Base-by-base conservation (phyloP, 2,329 filamentous ascomycete species). In the Elsinoe australis region DNA sequence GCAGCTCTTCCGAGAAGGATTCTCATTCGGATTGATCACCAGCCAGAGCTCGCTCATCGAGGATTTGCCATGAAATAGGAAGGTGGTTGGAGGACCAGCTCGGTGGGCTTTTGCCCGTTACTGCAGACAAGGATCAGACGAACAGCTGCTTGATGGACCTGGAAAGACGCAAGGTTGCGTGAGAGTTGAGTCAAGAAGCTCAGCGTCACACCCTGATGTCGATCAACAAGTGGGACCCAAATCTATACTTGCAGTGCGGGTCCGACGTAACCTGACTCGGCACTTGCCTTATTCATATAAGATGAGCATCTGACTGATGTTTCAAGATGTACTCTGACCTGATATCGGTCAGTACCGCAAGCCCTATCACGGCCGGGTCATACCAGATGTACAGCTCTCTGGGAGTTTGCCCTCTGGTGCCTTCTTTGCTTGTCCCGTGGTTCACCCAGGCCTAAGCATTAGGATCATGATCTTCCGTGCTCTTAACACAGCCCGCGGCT, bases 61-160 rank as follows among this genome's bases (percentile, higher is more conserved):
- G 28, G 39, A 44, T 44, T 44, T 44, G 29, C 39, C 39, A 44
- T 32, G 15, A 19, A 44, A 19, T 15, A 26, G 39, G 39, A 24
- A 44, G 39, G 39, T 44, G 15, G 39, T 28, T 12, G 26, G 15
- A 44, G 15, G 18, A 31, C 39, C 26, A 21, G 24, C 15, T 44
- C 39, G 24, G 28, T 44, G 39, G 39, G 17, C 28, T 26, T 19
- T 44, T 44, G 36, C 12, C 3, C 36, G 29, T 12, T 14, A 9
- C 3, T 31, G 29, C 29, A 31, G 3, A 3, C 3, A 31, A 3
- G 29, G 14, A 31, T n/a, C n/a, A n/a, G n/a, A n/a, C n/a, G n/a
- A n/a, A n/a, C n/a, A n/a, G n/a, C n/a, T n/a, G n/a, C n/a, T n/a
- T n/a, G n/a, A n/a, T n/a, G n/a, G n/a, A n/a, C n/a, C n/a, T n/a